Evolutionary conservation across 1,284 basidiomycete species (phyloP), one percentile per base, ranked within the genome.

Genomic region (Ceratobasidium sp.): DNA sequence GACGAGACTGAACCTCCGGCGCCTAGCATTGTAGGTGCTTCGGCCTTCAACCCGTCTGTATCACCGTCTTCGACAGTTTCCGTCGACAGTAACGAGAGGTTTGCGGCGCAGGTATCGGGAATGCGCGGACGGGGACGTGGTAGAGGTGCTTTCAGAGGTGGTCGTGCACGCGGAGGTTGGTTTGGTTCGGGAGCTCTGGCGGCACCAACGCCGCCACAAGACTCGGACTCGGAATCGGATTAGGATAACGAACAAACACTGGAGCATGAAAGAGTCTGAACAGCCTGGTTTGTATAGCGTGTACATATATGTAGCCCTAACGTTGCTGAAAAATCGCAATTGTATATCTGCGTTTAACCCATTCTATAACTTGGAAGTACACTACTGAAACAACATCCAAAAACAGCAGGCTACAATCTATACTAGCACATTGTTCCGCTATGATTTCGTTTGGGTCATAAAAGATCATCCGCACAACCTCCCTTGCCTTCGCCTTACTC

Each of bases 301-400:
- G 61, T 64, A 64, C 61, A 64, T 64, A 64, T 64, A 64, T 64
- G 49, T 51, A 40, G 44, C 40, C 61, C 40, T n/a, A 9, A 44
- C 23, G 61, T 64, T 64, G 61, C 61, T 64, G 61, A 64, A 64
- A 39, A 39, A 42, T 6, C 61, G 28, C 20, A 51, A 64, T 20
- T 42, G 61, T 64, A 64, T 64, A 64, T 40, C 61, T 64, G 40
- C 26, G 4, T 61, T 51, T 51, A 13, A 12, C 55, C 15, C 28
- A 28, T 61, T 61, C 18, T 4, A 68, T 15, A n/a, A 68, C 49
- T 68, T 20, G n/a, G 44, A 20, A 68, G 26, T 68, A 40, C 46
- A 42, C 46, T 53, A 68, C 39, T 69, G 67, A 69, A 69, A 69
- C 67, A 69, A 7, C 9, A 49, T 40, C 26, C 0, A 51, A n/a